Base-by-base conservation (phyloP, 108 stramenopile genomes). In the Skeletonema costatum region DNA sequence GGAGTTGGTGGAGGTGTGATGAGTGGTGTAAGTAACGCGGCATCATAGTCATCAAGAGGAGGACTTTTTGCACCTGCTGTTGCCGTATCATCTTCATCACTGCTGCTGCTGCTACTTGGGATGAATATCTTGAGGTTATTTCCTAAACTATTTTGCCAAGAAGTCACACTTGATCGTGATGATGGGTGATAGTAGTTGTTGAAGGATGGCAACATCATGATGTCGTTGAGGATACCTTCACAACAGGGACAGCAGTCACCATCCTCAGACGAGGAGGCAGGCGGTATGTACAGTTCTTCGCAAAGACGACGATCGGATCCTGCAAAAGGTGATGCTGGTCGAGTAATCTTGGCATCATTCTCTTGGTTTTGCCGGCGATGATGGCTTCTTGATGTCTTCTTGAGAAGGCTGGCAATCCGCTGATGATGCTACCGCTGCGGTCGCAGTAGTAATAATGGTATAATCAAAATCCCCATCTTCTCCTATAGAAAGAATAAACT, bases 1-100 rank as follows among this genome's bases (percentile, higher is more conserved):
- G 80, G 80, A 33, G 80, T 70, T 33, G 73, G 63, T 5, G 80
- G 80, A 12, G 80, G 80, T 4, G 80, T 81, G 31, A 81, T 74
- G 8, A 81, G 80, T 14, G 72, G 72, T 41, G 61, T 63, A 17
- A 62, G 71, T 32, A 60, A 35, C 31, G 19, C 30, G 11, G 16
- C 32, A 8, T 69, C 68, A 30, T 19, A 21, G 25, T 46, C 44
- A 46, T 25, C 25, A 56, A 0, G 0, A 25, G 25, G 53, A 56
- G 53, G 53, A 56, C 53, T 56, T 7, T 10, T 21, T 25, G 53
- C 53, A 56, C 25, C 53, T 56, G 16, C 25, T 32, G 33, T 2
- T 9, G 21, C 3, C 32, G 66, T 8, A 44, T 62, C 31, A 11
- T 59, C 63, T 60, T 76, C 35, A 32, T 56, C 39, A 60, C 66